phyloP scores from a whole-genome alignment of 805 yeast species.

The Kazachstania martiniae region DNA sequence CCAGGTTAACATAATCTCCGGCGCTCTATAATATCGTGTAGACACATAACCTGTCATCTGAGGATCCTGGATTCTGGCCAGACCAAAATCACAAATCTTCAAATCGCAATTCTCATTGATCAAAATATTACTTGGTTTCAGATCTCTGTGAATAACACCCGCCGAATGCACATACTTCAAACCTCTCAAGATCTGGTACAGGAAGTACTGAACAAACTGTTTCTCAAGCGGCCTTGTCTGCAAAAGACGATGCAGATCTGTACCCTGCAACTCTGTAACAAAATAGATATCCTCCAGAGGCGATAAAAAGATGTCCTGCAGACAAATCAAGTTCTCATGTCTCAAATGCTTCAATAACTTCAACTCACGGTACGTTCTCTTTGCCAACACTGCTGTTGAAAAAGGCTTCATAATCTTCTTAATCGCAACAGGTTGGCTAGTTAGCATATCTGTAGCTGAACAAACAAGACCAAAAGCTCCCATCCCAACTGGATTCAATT shows the following conservation, averaged over 20 bases:
- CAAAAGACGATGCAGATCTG: constrained; percentile 84
- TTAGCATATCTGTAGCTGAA: constrained; percentile 85
- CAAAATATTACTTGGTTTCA: constrained; percentile 75
- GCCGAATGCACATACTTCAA: constrained; percentile 85
- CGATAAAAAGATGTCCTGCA: constrained; percentile 87
- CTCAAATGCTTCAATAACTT: constrained; percentile 85
- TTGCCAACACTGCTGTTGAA: constrained; percentile 86
- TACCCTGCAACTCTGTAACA: constrained; percentile 94
- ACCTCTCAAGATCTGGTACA: constrained; percentile 88
- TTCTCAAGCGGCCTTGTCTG: constrained; percentile 90
- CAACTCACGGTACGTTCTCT: constrained; percentile 91
- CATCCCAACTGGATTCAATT: constrained; percentile 97
- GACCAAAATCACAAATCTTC: constrained; percentile 87
- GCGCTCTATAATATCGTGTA: constrained; percentile 93
- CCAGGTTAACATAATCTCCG: constrained; percentile 98
- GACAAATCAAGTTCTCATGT: constrained; percentile 87
- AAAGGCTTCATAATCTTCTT: constrained; percentile 98
- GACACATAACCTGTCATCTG: constrained; percentile 98
- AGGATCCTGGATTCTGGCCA: constrained; percentile 95
- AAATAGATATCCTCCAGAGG: constrained; percentile 94
- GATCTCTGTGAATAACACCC: constrained; percentile 82
- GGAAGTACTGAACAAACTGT: constrained; percentile 92
- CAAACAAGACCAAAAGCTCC: constrained; percentile 98
- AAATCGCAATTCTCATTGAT: constrained; percentile 86
- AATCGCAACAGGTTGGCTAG: constrained; percentile 89